Evolutionary conservation across 306 rosid species (phyloP).

Genomic region (Cicer pinnatifidum): DNA sequence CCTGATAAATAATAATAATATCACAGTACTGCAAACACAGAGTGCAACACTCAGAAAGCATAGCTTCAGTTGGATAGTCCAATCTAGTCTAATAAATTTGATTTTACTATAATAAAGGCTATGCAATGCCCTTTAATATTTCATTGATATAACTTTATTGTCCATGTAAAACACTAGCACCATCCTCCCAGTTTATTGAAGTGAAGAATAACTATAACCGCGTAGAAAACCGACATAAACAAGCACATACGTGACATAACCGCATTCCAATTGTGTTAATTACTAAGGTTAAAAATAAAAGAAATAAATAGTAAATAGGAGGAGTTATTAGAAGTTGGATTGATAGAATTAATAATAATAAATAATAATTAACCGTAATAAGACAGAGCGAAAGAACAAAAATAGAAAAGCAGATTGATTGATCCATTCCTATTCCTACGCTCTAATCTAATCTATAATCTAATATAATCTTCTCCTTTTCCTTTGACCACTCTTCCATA

Average conservation of each 20-base stretch:
- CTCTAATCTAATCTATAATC: background rate
- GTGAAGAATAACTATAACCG: too few species aligned
- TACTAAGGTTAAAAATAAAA: too few species aligned
- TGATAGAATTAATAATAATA: conserved; percentile 7
- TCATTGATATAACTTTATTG: too few species aligned
- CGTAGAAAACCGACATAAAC: too few species aligned
- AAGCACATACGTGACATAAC: too few species aligned
- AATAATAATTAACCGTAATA: background rate
- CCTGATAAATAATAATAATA: background rate
- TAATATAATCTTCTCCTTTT: conserved; percentile 5
- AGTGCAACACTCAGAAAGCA: background rate
- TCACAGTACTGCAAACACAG: too few species aligned
- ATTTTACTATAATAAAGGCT: background rate
- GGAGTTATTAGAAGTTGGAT: background rate
- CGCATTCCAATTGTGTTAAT: too few species aligned
- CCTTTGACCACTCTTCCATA: conserved; percentile 5
- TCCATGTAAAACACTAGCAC: too few species aligned
- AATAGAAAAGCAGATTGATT: conserved; percentile 36
- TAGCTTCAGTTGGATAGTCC: background rate
- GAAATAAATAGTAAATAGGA: too few species aligned
- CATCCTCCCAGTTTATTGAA: too few species aligned
- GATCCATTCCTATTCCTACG: background rate
- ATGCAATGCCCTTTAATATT: too few species aligned
- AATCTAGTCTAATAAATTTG: background rate
- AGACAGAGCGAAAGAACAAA: background rate